Conservation (phyloP, 306 rosid species). For the Trichosanthes truncata region DNA sequence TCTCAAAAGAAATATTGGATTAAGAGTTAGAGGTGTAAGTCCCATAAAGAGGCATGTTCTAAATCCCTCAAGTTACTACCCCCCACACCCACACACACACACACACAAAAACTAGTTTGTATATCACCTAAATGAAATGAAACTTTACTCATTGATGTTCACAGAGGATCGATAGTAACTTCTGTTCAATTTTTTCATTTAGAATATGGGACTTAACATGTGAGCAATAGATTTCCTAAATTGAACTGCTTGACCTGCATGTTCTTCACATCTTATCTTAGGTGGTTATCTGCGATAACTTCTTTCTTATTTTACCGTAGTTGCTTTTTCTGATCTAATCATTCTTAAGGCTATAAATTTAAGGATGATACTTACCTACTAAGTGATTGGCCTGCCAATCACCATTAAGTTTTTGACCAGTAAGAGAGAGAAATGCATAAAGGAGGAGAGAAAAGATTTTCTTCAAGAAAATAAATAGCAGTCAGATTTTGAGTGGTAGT, state of each 20-base stretch:
- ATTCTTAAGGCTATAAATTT: not conserved
- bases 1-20: not conserved
- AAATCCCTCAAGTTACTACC: not conserved
- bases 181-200: not conserved
- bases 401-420: not conserved
- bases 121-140: too few species aligned
- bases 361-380: not conserved
- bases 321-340: not conserved
- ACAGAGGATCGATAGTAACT: not conserved
- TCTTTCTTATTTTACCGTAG: not conserved
- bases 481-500: not conserved
- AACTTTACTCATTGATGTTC: not conserved
- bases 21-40: not conserved
- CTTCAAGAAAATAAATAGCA: not conserved
- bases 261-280: not conserved
- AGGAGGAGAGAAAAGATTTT: not conserved
- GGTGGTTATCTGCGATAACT: not conserved
- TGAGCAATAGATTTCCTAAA: not conserved
- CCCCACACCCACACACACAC: too few species aligned
- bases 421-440: not conserved
- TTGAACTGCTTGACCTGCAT: not conserved
- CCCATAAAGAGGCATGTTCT: not conserved
- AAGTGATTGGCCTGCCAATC: not conserved
- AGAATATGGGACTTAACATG: not conserved
- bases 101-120: too few species aligned